Evolutionary conservation across 208 protist genomes (phyloP).

Genomic region (Trypanosoma lewisi): DNA sequence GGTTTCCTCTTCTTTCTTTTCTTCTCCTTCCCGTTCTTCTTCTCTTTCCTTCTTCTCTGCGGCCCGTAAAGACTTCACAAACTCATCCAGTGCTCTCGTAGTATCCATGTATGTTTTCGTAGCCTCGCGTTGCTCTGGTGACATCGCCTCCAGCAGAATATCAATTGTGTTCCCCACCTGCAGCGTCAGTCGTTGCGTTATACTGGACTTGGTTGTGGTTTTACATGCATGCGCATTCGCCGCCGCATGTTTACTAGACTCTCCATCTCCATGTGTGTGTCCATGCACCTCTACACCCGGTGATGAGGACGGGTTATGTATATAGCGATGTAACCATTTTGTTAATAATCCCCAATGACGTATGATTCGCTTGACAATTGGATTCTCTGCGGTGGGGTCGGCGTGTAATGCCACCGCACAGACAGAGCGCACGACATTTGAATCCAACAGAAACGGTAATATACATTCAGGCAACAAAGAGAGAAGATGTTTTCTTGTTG

Average conservation of each 20-base stretch:
- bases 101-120: slow-evolving; percentile 20
- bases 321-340: slow-evolving; percentile 42
- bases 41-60: not conserved
- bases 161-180: slow-evolving; percentile 69
- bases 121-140: slow-evolving; percentile 38
- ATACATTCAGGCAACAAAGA: slow-evolving; percentile 50
- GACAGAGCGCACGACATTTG: slow-evolving; percentile 36
- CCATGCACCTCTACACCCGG: slow-evolving; percentile 1
- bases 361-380: slow-evolving; percentile 43
- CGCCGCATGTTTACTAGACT: not conserved
- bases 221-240: not conserved
- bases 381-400: slow-evolving; percentile 30
- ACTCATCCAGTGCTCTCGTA: slow-evolving; percentile 13
- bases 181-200: slow-evolving; percentile 48
- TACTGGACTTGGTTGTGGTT: slow-evolving; percentile 10
- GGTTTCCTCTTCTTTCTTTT: not conserved
- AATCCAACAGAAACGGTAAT: slow-evolving; percentile 59
- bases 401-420: slow-evolving; percentile 30
- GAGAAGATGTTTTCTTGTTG: slow-evolving; percentile 28
- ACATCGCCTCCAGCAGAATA: slow-evolving; percentile 39
- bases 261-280: slow-evolving; percentile 6
- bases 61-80: slow-evolving; percentile 4
- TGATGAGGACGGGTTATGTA: slow-evolving; percentile 31
- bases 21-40: not conserved
- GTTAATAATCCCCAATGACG: slow-evolving; percentile 49